Conservation (phyloP, 805 yeast species). For the Danielia reshetovae region DNA sequence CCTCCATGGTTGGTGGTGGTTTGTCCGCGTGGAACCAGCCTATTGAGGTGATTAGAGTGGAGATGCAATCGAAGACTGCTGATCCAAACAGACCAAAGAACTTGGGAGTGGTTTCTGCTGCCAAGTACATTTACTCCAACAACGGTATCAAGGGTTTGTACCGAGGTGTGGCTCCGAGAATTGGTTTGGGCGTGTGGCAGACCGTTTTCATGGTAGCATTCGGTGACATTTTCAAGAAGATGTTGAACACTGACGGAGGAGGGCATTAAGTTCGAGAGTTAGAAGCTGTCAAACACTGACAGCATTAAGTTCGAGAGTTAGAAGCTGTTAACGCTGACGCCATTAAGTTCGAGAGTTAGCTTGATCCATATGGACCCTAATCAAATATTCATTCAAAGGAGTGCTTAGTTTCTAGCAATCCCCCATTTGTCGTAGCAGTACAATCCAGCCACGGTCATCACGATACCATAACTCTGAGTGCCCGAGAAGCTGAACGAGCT, state of each 20-base stretch:
- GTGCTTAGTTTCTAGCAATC: constrained; percentile 8
- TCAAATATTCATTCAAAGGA: no score
- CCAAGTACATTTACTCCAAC: constrained; percentile 74
- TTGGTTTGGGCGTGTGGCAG: constrained; percentile 97
- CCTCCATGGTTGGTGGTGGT: constrained; percentile 94
- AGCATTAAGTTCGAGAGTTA: no score
- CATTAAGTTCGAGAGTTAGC: no score
- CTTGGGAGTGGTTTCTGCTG: constrained; percentile 69
- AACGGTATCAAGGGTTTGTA: constrained; percentile 89
- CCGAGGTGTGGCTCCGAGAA: constrained; percentile 95
- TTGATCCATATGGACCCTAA: not conserved
- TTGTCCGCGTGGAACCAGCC: constrained; percentile 99
- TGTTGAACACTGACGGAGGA: constrained; percentile 39
- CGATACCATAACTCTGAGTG: constrained; percentile 33
- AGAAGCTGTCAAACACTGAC: not conserved
- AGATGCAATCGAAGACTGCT: constrained; percentile 92
- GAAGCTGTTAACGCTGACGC: no score
- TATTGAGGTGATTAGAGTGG: constrained; percentile 94
- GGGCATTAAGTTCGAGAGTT: constrained; percentile 35
- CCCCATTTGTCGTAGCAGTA: constrained; percentile 44
- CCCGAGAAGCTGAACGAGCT: constrained; percentile 28
- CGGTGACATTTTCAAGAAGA: constrained; percentile 69
- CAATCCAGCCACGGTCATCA: constrained; percentile 36
- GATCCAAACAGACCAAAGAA: constrained; percentile 97
- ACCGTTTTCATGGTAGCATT: constrained; percentile 97